Percentiles rank a stretch among this genome's conserved stretches.
Evolutionary conservation across 2,329 filamentous ascomycete genomes (phyloP).

Genomic region (Aureobasidium sp.): DNA sequence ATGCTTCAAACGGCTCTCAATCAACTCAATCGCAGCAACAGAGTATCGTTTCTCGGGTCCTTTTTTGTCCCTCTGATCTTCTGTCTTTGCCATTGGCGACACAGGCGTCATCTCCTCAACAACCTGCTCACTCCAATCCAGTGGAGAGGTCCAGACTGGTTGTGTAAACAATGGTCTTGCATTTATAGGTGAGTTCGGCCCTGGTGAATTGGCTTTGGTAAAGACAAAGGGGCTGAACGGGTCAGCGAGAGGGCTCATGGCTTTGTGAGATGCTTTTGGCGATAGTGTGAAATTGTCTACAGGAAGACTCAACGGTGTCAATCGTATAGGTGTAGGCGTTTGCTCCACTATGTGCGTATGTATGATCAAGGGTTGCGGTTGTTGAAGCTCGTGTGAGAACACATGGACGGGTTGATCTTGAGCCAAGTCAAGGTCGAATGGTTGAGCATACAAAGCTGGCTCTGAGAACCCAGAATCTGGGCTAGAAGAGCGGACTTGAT

Average conservation of each 20-base stretch:
- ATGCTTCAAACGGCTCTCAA: conserved; percentile 19
- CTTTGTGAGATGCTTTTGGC: background rate
- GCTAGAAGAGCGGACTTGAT: background rate
- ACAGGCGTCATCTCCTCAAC: background rate
- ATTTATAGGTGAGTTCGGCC: background rate
- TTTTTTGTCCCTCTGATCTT: background rate
- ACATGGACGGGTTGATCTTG: background rate
- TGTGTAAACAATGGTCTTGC: background rate
- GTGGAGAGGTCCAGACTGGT: background rate
- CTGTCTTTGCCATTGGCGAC: background rate
- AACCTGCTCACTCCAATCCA: background rate
- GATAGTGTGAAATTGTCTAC: background rate
- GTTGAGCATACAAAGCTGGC: conserved; percentile 8
- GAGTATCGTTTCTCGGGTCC: conserved; percentile 25
- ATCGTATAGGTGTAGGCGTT: background rate
- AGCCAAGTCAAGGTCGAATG: background rate
- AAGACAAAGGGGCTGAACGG: background rate
- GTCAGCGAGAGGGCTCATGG: background rate
- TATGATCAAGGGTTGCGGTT: background rate
- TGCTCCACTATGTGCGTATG: background rate
- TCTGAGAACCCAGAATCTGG: conserved; percentile 11
- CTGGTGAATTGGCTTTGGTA: background rate
- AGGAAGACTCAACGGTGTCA: background rate
- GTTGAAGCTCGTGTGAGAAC: conserved; percentile 5
- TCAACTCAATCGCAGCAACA: conserved; percentile 23